Evolutionary conservation across 2,329 filamentous ascomycete species (phyloP), one percentile per base, ranked within the genome.

Genomic region (Ascochyta lentis): DNA sequence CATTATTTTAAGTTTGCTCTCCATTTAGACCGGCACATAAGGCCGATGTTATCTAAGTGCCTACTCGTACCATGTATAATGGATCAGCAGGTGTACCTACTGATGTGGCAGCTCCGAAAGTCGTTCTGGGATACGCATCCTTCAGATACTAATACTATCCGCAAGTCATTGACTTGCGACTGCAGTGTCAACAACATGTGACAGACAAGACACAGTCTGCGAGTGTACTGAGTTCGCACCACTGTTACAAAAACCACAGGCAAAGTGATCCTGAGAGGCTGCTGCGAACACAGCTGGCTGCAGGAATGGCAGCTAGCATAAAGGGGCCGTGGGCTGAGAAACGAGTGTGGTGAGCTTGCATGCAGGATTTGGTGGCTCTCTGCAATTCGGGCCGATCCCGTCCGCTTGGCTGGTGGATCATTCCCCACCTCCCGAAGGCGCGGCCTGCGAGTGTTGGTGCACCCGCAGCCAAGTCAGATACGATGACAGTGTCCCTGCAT

Each of bases 321-420:
- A 10, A 23, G 16, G 19, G 7, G 16, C 22, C 10, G 2, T 23
- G 37, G 8, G n/a, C 35, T 15, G 16, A 9, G 16, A 13, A 12
- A 31, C 5, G 8, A 29, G 16, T 37, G 16, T 37, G 29, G 3
- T 38, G n/a, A 19, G 22, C 13, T 31, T 31, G 47, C n/a, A 45
- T 16, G 23, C 6, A 43, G 47, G 47, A 43, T 50, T 19, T 31
- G n/a, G 47, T 50, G 47, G 47, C 48, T 29, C 38, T 16, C 33
- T 1, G 24, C 12, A 29, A 29, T 50, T 38, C 39, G 48, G 48
- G 22, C 39, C 48, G 48, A 22, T 6, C 13, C n/a, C 22, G 43
- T 15, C 6, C 12, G 16, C 29, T 26, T 3, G 22, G 35, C 8
- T 23, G 7, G 33, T 38, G 33, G 33, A n/a, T 26, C 19, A n/a